Base-by-base conservation (phyloP, 345 rosid species). In the Euphorbia pulcherrima region DNA sequence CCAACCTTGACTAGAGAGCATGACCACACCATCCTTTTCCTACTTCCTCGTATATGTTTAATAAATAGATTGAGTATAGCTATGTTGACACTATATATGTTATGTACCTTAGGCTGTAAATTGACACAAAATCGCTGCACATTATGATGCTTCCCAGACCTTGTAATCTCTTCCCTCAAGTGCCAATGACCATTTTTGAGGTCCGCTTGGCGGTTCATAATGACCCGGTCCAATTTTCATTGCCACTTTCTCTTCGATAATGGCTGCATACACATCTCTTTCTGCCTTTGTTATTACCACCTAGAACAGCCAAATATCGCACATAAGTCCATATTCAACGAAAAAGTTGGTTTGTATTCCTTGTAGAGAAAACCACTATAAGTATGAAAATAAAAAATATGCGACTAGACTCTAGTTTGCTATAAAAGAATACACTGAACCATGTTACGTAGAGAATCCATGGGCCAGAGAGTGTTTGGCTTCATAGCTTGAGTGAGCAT, bases 201-300 rank as follows among this genome's bases (percentile, higher is more conserved):
- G 51, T 21, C 79, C 92, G 39, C 60, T 80, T 27, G 76, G 88
- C 26, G 97, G 99, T 67, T 90, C 96, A 5, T 74, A 93, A 68
- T 84, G 75, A 41, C 95, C 99, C 27, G 99, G 99, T 67, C 99
- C 97, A 7, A 93, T 88, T 84, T 93, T 90, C 87, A 93, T 65
- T 17, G 95, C 90, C 53, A 93, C 88, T 58, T 85, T 93, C 5
- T 83, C 85, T 27, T 93, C 96, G 0, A 93, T 72, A 61, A 87
- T 78, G 39, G 98, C 96, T 0, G 96, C 98, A 52, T 93, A 93
- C 0, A 89, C 92, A 68, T 89, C 97, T 75, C 88, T 82, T 72
- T 87, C 95, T 1, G 85, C 89, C 82, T 85, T 90, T 8, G 74
- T 75, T 68, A 93, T 90, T 70, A 85, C 65, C 57, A 90, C 84